Percentiles rank a stretch among this genome's conserved stretches.
These are phyloP conservation scores for Pseudozyma hubeiensis DNA, from an alignment of 1,284 basidiomycete species.

Conservation along the genomic window DNA sequence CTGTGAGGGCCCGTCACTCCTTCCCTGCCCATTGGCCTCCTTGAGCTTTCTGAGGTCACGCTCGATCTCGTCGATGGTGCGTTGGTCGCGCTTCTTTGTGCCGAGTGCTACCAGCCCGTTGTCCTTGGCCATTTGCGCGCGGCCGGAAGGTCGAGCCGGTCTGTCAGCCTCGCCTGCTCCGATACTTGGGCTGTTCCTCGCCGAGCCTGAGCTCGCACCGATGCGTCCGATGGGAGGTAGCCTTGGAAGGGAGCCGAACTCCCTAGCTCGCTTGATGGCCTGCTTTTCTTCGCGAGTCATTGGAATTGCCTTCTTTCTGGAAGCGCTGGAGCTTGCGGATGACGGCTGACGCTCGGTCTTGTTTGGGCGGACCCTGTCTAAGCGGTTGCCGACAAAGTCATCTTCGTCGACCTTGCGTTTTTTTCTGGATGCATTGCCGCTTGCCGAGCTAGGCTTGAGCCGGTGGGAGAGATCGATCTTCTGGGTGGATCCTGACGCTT, in stretches of 20 bases:
- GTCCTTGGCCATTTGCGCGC: constrained; percentile 15
- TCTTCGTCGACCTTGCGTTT: constrained; percentile 45
- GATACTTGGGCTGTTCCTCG: constrained; percentile 18
- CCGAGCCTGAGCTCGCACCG: constrained; percentile 9
- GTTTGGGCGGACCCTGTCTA: constrained; percentile 19
- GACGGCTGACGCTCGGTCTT: constrained; percentile 12
- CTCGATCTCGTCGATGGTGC: constrained; percentile 58
- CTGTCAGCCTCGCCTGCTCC: constrained; percentile 16
- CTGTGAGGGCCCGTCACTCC: constrained; percentile 17
- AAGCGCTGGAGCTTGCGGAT: constrained; percentile 11
- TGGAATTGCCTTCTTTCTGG: constrained; percentile 25
- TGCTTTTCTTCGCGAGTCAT: constrained; percentile 58
- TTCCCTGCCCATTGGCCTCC: constrained; percentile 24
- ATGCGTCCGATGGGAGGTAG: constrained; percentile 19
- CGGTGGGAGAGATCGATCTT: constrained; percentile 37
- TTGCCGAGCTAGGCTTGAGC: constrained; percentile 12
- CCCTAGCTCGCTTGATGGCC: constrained; percentile 34
- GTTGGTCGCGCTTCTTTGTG: constrained; percentile 47
- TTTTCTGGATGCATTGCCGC: constrained; percentile 2
- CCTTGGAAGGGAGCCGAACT: constrained; percentile 40
- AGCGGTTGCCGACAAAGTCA: constrained; percentile 48
- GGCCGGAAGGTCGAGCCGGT: constrained; percentile 6
- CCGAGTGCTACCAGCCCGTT: constrained; percentile 48
- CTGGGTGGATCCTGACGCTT: constrained; percentile 31
- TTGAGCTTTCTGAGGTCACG: constrained; percentile 45